phyloP scores from a whole-genome alignment of 1,284 basidiomycete species.

The Sparassis latifolia region DNA sequence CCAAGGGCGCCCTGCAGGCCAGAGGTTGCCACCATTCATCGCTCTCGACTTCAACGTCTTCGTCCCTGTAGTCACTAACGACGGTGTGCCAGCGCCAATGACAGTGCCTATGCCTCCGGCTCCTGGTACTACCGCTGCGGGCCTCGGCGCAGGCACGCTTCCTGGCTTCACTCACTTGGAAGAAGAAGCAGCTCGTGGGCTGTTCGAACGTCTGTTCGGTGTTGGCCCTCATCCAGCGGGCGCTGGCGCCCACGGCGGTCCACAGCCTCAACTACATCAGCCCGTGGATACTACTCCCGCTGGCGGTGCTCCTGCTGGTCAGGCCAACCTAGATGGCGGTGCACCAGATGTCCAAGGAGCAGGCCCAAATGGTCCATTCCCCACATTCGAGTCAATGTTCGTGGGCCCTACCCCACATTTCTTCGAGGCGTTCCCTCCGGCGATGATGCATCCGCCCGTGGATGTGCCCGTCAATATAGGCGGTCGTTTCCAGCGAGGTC shows the following conservation, averaged over 20 bases:
- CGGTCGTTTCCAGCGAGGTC: not conserved
- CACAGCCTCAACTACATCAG: not conserved
- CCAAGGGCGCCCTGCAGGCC: not conserved
- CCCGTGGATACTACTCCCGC: no score
- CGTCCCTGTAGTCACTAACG: conserved; percentile 3
- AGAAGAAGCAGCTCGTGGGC: conserved; percentile 1
- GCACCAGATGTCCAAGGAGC: no score
- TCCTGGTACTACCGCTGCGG: conserved; percentile 3
- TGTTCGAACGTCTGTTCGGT: conserved; percentile 14
- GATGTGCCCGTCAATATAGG: no score
- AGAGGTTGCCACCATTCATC: conserved; percentile 1
- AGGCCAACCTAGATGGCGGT: no score
- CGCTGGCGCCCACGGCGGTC: not conserved
- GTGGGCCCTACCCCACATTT: conserved; percentile 3
- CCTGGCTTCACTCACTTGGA: conserved; percentile 1
- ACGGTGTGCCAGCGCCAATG: not conserved
- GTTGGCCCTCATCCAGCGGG: not conserved
- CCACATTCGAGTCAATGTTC: no score
- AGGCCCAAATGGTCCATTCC: not conserved
- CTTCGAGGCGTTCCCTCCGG: not conserved
- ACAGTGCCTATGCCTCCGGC: conserved; percentile 7
- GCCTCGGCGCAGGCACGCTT: not conserved
- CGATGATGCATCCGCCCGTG: no score
- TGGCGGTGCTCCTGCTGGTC: no score
- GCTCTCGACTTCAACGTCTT: conserved; percentile 13